A percentile compares a stretch with the other conserved stretches of the same genome.
phyloP scores from a whole-genome alignment of 2,329 filamentous ascomycete genomes.

The Zasmidium cellare region DNA sequence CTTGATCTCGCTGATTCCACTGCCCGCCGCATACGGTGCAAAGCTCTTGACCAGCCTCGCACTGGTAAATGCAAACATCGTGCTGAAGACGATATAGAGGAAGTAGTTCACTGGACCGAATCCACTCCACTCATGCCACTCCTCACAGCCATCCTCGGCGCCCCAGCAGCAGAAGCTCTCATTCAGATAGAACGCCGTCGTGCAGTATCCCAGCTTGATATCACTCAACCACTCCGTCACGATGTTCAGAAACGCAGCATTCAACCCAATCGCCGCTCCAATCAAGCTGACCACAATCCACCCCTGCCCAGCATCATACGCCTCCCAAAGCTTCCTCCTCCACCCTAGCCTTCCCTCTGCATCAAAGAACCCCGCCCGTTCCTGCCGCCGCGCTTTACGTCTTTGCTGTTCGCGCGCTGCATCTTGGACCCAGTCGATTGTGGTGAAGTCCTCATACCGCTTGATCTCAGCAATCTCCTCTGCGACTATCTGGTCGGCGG shows the following conservation, averaged over 20 bases:
- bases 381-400: conserved; percentile 72
- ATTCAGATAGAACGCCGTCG: conserved; percentile 93
- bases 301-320: conserved; percentile 93
- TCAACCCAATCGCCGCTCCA: conserved; percentile 86
- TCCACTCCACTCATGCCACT: conserved; percentile 88
- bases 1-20: conserved; percentile 98
- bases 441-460: conserved; percentile 96
- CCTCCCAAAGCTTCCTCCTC: conserved; percentile 77
- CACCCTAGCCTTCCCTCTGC: conserved; percentile 69
- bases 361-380: conserved; percentile 71
- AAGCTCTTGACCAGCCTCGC: conserved; percentile 86
- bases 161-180: conserved; percentile 99
- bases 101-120: conserved; percentile 80
- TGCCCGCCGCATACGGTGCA: conserved; percentile 93
- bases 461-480: conserved; percentile 98
- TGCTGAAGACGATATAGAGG: conserved; percentile 80
- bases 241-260: conserved; percentile 91
- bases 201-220: conserved; percentile 94
- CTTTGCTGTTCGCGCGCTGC: conserved; percentile 85
- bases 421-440: conserved; percentile 99
- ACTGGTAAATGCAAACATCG: conserved; percentile 74
- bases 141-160: conserved; percentile 79
- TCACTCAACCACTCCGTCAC: conserved; percentile 96
- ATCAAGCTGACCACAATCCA: conserved; percentile 98
- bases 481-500: conserved; percentile 71